phyloP scores from a whole-genome alignment of 371 early-diverging fungal species.

The Mortierella sp. region DNA sequence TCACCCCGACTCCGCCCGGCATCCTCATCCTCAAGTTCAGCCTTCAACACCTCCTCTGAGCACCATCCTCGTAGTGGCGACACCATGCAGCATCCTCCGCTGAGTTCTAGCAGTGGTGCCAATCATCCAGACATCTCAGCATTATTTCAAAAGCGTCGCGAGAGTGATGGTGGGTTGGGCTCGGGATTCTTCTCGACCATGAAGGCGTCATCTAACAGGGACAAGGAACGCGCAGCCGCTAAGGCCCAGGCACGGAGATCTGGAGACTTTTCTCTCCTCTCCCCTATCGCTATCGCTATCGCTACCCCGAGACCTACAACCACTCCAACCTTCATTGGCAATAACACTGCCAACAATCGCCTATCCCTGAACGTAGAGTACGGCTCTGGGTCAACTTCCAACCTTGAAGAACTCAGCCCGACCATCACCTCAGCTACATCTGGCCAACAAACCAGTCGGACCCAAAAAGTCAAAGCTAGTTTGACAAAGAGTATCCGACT shows the following conservation, averaged over 20 bases:
- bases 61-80: not conserved
- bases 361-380: not conserved
- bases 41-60: not conserved
- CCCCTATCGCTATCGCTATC: constrained; percentile 10
- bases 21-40: not conserved
- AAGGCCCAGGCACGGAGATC: constrained; percentile 37
- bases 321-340: not conserved
- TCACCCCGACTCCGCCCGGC: constrained; percentile 33
- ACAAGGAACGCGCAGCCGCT: constrained; percentile 16
- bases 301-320: not conserved
- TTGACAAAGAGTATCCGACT: constrained; percentile 48
- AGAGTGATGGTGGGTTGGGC: constrained; percentile 38
- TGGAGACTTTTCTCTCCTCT: constrained; percentile 31
- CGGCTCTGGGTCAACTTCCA: not conserved
- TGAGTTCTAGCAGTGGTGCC: not conserved
- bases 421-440: not conserved
- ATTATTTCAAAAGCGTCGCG: constrained; percentile 45
- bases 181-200: constrained; percentile 24
- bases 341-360: not conserved
- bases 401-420: constrained; percentile 5
- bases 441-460: constrained; percentile 19
- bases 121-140: constrained; percentile 29
- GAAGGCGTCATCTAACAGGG: constrained; percentile 23
- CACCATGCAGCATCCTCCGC: not conserved
- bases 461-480: constrained; percentile 45